These are phyloP conservation scores for Rhododendron mucronatum DNA, from an alignment of 148 eudicot genomes.

Conservation along the genomic window DNA sequence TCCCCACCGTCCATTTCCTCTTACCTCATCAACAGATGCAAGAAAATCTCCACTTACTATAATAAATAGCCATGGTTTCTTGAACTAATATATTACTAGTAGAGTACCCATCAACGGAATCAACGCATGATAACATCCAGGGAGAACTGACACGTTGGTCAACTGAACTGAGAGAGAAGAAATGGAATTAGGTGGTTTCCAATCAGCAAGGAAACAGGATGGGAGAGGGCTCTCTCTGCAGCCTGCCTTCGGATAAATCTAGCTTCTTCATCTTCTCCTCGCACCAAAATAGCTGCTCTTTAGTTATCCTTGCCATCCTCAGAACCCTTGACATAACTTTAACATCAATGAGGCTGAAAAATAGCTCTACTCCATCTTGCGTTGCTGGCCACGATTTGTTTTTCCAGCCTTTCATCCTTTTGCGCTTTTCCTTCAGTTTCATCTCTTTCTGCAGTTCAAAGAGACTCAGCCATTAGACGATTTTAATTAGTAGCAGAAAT, in stretches of 20 bases:
- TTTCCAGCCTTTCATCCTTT: conserved; percentile 67
- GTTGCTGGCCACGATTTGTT: conserved; percentile 76
- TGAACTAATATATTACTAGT: background rate
- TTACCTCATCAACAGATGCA: background rate
- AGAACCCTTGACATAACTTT: conserved; percentile 64
- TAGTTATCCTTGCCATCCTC: conserved; percentile 59
- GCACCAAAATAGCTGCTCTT: conserved; percentile 87
- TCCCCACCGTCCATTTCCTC: background rate
- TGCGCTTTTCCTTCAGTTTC: conserved; percentile 76
- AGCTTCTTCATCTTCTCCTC: conserved; percentile 87
- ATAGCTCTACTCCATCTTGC: conserved; percentile 60
- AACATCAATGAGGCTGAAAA: conserved; percentile 64
- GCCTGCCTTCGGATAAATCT: conserved; percentile 50
- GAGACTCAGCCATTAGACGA: background rate
- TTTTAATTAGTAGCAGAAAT: background rate
- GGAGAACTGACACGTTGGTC: background rate
- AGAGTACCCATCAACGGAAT: background rate
- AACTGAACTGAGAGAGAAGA: background rate
- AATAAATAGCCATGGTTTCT: background rate
- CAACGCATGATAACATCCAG: background rate
- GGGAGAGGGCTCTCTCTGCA: conserved; percentile 86
- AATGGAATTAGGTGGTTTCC: background rate
- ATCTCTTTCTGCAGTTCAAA: conserved; percentile 55
- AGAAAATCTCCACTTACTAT: background rate
- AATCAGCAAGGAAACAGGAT: conserved; percentile 76